Evolutionary conservation across 1,284 basidiomycete species (phyloP).

Genomic region (Ceratobasidium sp.): DNA sequence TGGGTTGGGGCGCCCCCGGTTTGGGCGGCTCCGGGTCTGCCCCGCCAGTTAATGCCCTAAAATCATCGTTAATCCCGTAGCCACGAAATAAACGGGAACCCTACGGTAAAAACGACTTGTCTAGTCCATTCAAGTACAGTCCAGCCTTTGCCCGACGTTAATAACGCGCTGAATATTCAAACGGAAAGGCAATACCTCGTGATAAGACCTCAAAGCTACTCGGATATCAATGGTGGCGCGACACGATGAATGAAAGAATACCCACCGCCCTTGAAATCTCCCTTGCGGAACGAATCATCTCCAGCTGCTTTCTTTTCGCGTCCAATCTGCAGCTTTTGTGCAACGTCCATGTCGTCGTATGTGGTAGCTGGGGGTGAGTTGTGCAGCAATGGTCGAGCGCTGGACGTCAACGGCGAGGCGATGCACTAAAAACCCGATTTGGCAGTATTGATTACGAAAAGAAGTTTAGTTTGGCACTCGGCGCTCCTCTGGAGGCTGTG

Average conservation of each 20-base stretch:
- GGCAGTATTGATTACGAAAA: conserved; percentile 40
- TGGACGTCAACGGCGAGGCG: neutral
- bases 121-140: conserved; percentile 71
- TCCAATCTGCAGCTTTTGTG: conserved; percentile 64
- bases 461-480: too few relatives aligned
- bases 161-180: neutral
- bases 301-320: conserved; percentile 72
- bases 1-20: conserved; percentile 46
- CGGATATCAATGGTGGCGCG: conserved; percentile 29
- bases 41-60: neutral
- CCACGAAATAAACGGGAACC: neutral
- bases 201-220: conserved; percentile 62
- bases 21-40: conserved; percentile 18
- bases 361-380: conserved; percentile 12
- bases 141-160: conserved; percentile 57
- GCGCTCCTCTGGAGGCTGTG: neutral
- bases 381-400: neutral
- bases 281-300: conserved; percentile 76
- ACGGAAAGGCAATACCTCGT: conserved; percentile 59
- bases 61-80: conserved; percentile 30
- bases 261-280: conserved; percentile 67
- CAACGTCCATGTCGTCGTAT: conserved; percentile 47
- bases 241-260: conserved; percentile 38
- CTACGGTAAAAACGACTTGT: conserved; percentile 61
- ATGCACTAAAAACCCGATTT: neutral